Base-by-base conservation (phyloP, 1,284 basidiomycete species). In the Trichosporon coremiiforme region DNA sequence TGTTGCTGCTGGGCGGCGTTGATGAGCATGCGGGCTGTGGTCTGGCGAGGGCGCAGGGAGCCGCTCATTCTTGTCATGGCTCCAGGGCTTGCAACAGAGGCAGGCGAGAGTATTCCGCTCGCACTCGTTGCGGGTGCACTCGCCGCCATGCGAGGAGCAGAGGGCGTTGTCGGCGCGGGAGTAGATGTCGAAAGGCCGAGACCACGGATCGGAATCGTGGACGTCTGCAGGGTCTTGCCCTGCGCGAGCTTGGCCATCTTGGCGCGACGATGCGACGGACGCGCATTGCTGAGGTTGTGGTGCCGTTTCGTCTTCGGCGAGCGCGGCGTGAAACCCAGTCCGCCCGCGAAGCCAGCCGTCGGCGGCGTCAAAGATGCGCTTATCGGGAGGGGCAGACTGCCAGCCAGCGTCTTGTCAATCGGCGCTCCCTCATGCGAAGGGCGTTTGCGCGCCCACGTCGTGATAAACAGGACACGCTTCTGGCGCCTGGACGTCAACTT, bases 401-500 rank as follows among this genome's bases (percentile, higher is more conserved):
- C 70, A 8, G 60, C 33, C 33, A 69, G 67, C 57, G 71, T 67
- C 15, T 73, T 63, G 53, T 74, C 74, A n/a, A 67, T 67, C 12
- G 72, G 68, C 1, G 68, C 55, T 2, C 66, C 62, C 13, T 73
- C 69, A 20, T 72, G 68, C 22, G 70, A 71, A 0, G 77, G 72
- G 38, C 80, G 77, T 66, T 91, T 90, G 47, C 91, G 88, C n/a
- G 94, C 93, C 93, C 94, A 98, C 7, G 94, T 90, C 0, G 93
- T 93, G 71, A 98, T 89, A 83, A 97, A 98, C 65, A 99, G 83
- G 76, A 99, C 90, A 22, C 96, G 89, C 85, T 97, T 98, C 84
- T 90, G 85, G 81, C 81, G 80, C 67, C 82, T 83, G 64, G 20
- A 36, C 64, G 66, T 63, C 33, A 53, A 66, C 13, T 13, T 20